Evolutionary conservation across 306 rosid genomes (phyloP).

Genomic region (Canavalia ensiformis): DNA sequence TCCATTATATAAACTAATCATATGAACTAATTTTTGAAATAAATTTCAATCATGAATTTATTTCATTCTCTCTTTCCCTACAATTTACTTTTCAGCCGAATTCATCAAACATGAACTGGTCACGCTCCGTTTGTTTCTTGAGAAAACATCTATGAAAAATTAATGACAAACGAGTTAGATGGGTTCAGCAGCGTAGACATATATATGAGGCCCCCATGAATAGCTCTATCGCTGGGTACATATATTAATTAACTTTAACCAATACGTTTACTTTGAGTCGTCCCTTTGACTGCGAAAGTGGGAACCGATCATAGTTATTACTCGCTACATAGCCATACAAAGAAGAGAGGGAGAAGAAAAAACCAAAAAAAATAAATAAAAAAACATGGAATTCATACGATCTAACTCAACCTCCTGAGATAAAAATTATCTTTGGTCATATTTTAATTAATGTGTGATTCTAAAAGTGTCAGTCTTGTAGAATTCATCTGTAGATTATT

Average conservation of each 20-base stretch:
- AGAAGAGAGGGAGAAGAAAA: neutral
- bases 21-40: too few species aligned
- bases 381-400: neutral
- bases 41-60: too few species aligned
- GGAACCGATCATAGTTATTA: neutral
- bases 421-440: too few species aligned
- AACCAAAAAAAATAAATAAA: neutral
- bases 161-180: neutral
- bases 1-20: too few species aligned
- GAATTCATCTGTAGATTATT: too few species aligned
- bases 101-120: neutral
- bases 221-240: neutral
- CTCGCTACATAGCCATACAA: neutral
- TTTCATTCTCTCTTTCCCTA: too few species aligned
- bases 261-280: slow-evolving; percentile 23
- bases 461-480: too few species aligned
- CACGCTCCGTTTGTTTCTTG: neutral
- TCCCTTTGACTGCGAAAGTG: neutral
- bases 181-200: neutral
- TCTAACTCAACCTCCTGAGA: neutral
- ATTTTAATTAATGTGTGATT: too few species aligned
- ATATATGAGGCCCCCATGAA: neutral
- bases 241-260: neutral
- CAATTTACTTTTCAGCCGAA: too few species aligned
- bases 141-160: neutral